Evolutionary conservation across 2,329 filamentous ascomycete genomes (phyloP).

Genomic region (Zymoseptoria ardabiliae): DNA sequence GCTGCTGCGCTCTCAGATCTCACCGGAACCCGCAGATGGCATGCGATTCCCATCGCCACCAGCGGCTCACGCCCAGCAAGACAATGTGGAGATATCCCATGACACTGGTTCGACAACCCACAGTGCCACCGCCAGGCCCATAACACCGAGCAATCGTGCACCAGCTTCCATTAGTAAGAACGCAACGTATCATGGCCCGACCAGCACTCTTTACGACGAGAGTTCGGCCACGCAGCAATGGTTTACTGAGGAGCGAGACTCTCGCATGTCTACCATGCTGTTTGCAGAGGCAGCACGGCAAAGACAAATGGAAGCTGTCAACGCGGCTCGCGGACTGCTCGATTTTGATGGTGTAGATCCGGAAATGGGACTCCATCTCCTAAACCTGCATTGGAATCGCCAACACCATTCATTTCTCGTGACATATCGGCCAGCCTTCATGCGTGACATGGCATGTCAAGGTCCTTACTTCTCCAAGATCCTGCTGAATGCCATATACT

Average conservation of each 20-base stretch:
- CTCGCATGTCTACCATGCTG: slow-evolving; percentile 40
- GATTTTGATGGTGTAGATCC: slow-evolving; percentile 51
- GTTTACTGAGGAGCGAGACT: slow-evolving; percentile 21
- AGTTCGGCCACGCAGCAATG: slow-evolving; percentile 10
- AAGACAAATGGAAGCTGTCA: slow-evolving; percentile 45
- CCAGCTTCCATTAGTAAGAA: slow-evolving; percentile 12
- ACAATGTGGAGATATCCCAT: neutral
- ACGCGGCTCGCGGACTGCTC: slow-evolving; percentile 40
- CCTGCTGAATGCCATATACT: slow-evolving; percentile 50
- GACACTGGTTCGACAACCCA: neutral
- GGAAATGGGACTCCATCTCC: slow-evolving; percentile 45
- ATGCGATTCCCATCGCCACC: neutral
- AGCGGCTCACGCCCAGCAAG: neutral
- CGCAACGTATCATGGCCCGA: slow-evolving; percentile 45
- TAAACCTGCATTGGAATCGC: slow-evolving; percentile 38
- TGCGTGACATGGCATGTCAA: slow-evolving; percentile 36
- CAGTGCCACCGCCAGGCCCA: neutral
- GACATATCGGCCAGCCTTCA: slow-evolving; percentile 20
- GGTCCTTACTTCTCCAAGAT: slow-evolving; percentile 52
- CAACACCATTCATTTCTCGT: slow-evolving; percentile 20
- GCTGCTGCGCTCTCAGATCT: slow-evolving; percentile 7
- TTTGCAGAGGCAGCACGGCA: slow-evolving; percentile 44
- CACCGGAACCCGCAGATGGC: neutral
- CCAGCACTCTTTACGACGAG: slow-evolving; percentile 44
- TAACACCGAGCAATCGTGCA: neutral